These are phyloP conservation scores for Salvia hispanica DNA, from an alignment of 257 asterid species.

Conservation along the genomic window DNA sequence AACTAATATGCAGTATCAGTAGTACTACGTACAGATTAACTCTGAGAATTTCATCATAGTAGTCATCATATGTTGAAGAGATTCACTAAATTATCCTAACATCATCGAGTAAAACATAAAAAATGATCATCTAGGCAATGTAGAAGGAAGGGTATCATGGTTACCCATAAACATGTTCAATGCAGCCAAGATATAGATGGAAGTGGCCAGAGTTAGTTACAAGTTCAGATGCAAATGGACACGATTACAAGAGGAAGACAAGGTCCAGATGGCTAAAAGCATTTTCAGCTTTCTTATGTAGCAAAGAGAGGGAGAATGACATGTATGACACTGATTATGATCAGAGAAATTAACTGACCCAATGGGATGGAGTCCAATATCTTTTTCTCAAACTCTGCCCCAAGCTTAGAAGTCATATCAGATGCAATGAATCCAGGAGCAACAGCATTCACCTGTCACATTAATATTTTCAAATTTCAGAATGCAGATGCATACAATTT, in stretches of 20 bases:
- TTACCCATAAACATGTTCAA: background rate
- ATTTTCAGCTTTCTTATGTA: too few species aligned
- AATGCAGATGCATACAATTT: slow-evolving; percentile 6
- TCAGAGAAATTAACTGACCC: slow-evolving; percentile 51
- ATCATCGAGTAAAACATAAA: slow-evolving; percentile 18
- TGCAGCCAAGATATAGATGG: background rate
- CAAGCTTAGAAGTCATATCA: slow-evolving; percentile 88
- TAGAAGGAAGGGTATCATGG: background rate
- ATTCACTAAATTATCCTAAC: background rate
- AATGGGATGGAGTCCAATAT: slow-evolving; percentile 75
- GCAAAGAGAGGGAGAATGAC: background rate
- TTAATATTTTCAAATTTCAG: slow-evolving; percentile 19
- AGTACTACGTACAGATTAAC: background rate
- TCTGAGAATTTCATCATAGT: background rate
- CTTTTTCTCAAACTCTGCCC: slow-evolving; percentile 76
- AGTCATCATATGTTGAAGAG: background rate
- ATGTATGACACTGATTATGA: slow-evolving; percentile 4
- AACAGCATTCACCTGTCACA: slow-evolving; percentile 76
- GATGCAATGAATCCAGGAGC: slow-evolving; percentile 98
- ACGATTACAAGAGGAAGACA: background rate
- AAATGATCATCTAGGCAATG: background rate
- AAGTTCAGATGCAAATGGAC: slow-evolving; percentile 10
- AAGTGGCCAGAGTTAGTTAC: background rate
- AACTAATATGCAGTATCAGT: background rate
- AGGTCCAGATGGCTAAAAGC: background rate